Evolutionary conservation across 2,329 filamentous ascomycete species (phyloP).

Genomic region (Aspergillus felis): DNA sequence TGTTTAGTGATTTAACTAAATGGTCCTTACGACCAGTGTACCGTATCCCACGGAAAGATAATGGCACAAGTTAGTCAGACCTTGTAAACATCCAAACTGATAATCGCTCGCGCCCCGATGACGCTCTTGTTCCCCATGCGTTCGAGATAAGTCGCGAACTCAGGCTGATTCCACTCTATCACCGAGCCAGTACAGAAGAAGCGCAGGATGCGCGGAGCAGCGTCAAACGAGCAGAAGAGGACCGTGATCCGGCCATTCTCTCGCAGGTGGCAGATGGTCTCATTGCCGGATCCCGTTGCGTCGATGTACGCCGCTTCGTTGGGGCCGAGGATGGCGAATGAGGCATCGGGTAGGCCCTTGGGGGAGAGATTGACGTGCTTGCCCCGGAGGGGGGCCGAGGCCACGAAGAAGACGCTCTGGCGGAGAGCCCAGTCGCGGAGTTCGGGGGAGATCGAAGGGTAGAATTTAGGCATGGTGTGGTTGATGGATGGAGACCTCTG

Average conservation of each 20-base stretch:
- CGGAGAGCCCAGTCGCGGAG: slow-evolving; percentile 61
- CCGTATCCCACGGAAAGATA: not conserved
- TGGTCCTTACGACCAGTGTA: no score
- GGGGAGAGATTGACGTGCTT: slow-evolving; percentile 72
- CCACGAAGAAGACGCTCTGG: slow-evolving; percentile 73
- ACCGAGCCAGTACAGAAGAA: slow-evolving; percentile 59
- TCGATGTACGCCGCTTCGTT: slow-evolving; percentile 68
- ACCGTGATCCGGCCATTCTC: slow-evolving; percentile 73
- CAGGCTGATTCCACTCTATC: slow-evolving; percentile 56
- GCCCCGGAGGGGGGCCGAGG: slow-evolving; percentile 64
- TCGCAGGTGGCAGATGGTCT: slow-evolving; percentile 71
- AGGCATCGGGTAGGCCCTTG: slow-evolving; percentile 63
- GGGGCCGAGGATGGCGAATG: slow-evolving; percentile 57
- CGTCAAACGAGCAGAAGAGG: slow-evolving; percentile 67
- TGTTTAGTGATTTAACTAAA: not conserved
- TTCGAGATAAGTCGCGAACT: slow-evolving; percentile 44
- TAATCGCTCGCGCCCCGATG: slow-evolving; percentile 56
- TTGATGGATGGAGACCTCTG: not conserved
- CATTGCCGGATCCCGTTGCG: slow-evolving; percentile 68
- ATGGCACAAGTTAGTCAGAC: slow-evolving; percentile 21
- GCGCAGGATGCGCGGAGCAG: slow-evolving; percentile 58
- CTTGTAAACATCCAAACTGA: slow-evolving; percentile 60
- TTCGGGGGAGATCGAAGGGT: slow-evolving; percentile 50
- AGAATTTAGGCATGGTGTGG: slow-evolving; percentile 57
- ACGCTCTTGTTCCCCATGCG: slow-evolving; percentile 45